Conservation (phyloP, 75 land plant genomes). For the Pinus albicaulis region DNA sequence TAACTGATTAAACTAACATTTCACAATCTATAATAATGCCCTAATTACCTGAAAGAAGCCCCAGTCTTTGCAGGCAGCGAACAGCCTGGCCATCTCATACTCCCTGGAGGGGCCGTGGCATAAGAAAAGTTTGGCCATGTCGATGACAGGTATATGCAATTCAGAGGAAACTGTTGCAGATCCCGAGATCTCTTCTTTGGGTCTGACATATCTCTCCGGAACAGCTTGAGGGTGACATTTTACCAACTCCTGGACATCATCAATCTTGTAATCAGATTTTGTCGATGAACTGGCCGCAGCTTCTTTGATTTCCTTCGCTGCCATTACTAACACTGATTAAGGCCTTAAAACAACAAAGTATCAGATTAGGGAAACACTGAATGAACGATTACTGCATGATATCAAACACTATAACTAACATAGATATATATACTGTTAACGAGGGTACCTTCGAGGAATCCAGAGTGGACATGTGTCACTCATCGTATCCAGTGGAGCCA, state of each 20-base stretch:
- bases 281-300: no score
- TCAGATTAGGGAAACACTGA: no score
- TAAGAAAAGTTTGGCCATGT: constrained; percentile 22
- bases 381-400: no score
- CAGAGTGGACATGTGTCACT: no score
- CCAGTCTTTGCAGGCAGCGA: constrained; percentile 22
- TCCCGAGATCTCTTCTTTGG: constrained; percentile 22
- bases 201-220: constrained; percentile 55
- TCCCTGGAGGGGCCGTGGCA: neutral
- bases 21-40: neutral
- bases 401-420: no score
- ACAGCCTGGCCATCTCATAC: constrained; percentile 27
- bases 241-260: constrained; percentile 67
- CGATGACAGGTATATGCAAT: constrained; percentile 37
- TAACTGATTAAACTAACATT: constrained; percentile 5
- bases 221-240: constrained; percentile 18
- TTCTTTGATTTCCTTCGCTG: no score
- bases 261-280: neutral
- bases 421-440: no score
- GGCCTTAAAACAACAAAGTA: no score
- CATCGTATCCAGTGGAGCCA: no score
- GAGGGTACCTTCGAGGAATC: no score
- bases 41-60: constrained; percentile 10
- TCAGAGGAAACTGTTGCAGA: constrained; percentile 10
- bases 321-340: no score